Percentiles rank a stretch among this genome's conserved stretches.
Evolutionary conservation across 257 asterid species (phyloP).

Genomic region (Anisodus acutangulus): DNA sequence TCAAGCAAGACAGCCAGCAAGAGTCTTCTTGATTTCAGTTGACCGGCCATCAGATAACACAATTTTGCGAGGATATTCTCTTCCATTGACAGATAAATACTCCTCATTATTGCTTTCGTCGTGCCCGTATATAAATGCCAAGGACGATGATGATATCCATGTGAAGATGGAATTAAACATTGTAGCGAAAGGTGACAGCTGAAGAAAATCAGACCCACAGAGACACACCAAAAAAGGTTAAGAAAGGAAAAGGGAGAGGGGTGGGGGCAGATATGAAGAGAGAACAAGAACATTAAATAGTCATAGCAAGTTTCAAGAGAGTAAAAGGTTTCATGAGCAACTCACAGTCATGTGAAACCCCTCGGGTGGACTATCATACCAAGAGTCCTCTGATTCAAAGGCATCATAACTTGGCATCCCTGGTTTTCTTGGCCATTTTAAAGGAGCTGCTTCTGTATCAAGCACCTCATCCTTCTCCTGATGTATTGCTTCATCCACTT

Average conservation of each 20-base stretch:
- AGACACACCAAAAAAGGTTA: slow-evolving; percentile 26
- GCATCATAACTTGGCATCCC: slow-evolving; percentile 61
- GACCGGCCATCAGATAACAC: slow-evolving; percentile 73
- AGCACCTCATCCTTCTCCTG: slow-evolving; percentile 47
- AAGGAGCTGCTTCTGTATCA: slow-evolving; percentile 50
- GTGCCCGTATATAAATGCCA: slow-evolving; percentile 87
- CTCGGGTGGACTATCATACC: slow-evolving; percentile 83
- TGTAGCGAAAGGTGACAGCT: slow-evolving; percentile 88
- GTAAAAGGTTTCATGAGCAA: slow-evolving; percentile 28
- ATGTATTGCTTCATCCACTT: slow-evolving; percentile 45
- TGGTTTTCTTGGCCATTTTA: slow-evolving; percentile 78
- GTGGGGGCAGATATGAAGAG: background rate
- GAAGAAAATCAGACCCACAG: slow-evolving; percentile 37
- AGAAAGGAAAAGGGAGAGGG: background rate
- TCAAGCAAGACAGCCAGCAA: slow-evolving; percentile 83
- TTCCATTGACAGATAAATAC: slow-evolving; percentile 69
- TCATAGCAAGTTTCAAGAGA: slow-evolving; percentile 3
- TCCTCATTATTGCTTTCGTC: slow-evolving; percentile 75
- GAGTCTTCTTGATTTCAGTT: slow-evolving; percentile 76
- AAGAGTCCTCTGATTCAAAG: slow-evolving; percentile 73
- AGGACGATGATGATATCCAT: slow-evolving; percentile 87
- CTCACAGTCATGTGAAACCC: slow-evolving; percentile 74
- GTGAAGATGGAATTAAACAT: slow-evolving; percentile 82
- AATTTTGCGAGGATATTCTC: slow-evolving; percentile 75
- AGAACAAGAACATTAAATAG: slow-evolving; percentile 1